These are phyloP conservation scores for Brettanomyces anomalus DNA, from an alignment of 805 yeast genomes.

Conservation along the genomic window DNA sequence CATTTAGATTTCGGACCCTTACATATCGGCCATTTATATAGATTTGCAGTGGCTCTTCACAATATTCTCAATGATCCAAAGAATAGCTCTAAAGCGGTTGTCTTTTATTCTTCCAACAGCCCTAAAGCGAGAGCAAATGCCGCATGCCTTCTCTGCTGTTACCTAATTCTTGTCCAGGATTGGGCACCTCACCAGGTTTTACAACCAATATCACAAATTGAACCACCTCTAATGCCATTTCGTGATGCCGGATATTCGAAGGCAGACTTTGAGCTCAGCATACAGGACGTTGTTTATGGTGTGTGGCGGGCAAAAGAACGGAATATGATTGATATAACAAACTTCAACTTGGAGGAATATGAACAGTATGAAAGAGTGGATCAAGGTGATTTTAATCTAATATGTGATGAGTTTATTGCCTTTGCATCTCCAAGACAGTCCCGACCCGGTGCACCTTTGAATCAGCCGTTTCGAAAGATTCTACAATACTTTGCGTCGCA, in stretches of 20 bases:
- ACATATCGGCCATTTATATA: conserved; percentile 84
- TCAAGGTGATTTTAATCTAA: conserved; percentile 89
- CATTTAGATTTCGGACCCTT: conserved; percentile 96
- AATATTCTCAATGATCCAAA: conserved; percentile 80
- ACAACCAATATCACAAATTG: conserved; percentile 87
- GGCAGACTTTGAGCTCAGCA: conserved; percentile 88
- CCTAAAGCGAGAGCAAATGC: conserved; percentile 85
- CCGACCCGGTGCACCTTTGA: conserved; percentile 40
- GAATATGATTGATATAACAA: conserved; percentile 76
- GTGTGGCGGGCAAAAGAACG: conserved; percentile 97
- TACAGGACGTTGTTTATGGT: conserved; percentile 93
- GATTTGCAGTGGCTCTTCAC: conserved; percentile 92
- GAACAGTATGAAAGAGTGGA: conserved; percentile 94
- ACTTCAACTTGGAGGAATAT: conserved; percentile 85
- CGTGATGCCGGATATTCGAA: conserved; percentile 96
- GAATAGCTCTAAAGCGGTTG: conserved; percentile 82
- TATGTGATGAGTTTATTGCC: conserved; percentile 91
- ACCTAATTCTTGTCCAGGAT: conserved; percentile 88
- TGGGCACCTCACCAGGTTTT: conserved; percentile 98
- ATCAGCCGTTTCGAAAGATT: conserved; percentile 76
- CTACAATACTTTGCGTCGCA: conserved; percentile 63
- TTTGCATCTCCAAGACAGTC: conserved; percentile 92
- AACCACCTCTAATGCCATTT: conserved; percentile 90
- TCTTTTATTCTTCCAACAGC: conserved; percentile 77
- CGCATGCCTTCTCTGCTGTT: conserved; percentile 88